Evolutionary conservation across 2,329 filamentous ascomycete genomes (phyloP), one percentile per base, ranked within the genome.

Genomic region (Colletotrichum aenigma): DNA sequence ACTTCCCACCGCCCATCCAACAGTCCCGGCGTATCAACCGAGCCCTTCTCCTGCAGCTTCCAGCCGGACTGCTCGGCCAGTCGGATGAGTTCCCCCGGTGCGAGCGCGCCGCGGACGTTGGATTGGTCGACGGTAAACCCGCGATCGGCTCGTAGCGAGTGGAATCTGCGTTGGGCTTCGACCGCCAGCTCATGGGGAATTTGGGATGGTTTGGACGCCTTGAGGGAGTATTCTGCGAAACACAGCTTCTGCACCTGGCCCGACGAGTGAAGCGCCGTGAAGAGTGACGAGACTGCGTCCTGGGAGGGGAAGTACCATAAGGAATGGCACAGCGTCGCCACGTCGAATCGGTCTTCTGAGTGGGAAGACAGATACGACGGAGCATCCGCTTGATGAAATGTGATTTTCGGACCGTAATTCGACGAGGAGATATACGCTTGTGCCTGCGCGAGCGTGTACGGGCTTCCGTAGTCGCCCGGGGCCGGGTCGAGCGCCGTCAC

Each of bases 1-100:
- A 75, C 72, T 61, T 76, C 75, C 75, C 75, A 76, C 12, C 24
- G 38, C 8, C 75, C 75, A 34, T 76, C 75, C 60, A 75, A 28
- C 72, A 76, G 12, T 30, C 71, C 75, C 10, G 71, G 71, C 28
- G 75, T 67, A 6, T 75, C 75, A 18, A 71, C 32, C 2, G 48
- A 32, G 4, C 75, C 75, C 16, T 32, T 69, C 34, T 75, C 61
- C 18, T 10, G 18, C 12, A 75, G 16, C 30, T 52, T 67, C 71
- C 75, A 76, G 15, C 72, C 72, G 32, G 71, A 28, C 28, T 38
- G 16, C 52, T 64, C 66, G 9, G 75, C 75, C 55, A 75, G 26
- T 8, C 26, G 7, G 43, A 71, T 26, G n/a, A 76, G 56, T 10
- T 71, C 55, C n/a, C 71, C 66, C 16, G 75, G 72, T 1, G 34